These are phyloP conservation scores for Crithidia bombi DNA, from an alignment of 208 protist genomes.

Conservation along the genomic window DNA sequence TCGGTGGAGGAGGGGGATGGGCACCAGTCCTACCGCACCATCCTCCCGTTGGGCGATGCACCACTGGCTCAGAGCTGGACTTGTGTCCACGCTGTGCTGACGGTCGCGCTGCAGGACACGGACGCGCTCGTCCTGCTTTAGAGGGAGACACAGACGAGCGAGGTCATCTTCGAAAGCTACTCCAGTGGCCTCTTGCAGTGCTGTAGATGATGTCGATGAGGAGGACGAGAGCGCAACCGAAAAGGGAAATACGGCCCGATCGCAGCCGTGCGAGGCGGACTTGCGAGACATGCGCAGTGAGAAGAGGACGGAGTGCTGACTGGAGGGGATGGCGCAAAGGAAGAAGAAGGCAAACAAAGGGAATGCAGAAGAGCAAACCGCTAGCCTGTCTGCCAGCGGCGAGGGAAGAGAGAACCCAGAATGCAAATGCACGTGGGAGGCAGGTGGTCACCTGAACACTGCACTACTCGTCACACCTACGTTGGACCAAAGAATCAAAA, in stretches of 20 bases:
- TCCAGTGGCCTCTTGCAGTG: background rate
- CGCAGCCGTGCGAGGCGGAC: slow-evolving; percentile 5
- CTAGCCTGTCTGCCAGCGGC: too few relatives aligned
- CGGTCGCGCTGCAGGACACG: slow-evolving; percentile 45
- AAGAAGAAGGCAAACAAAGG: too few relatives aligned
- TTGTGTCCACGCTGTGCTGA: background rate
- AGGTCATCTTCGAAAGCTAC: background rate
- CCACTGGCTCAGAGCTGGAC: slow-evolving; percentile 27
- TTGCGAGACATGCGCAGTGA: slow-evolving; percentile 3
- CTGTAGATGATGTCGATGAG: background rate
- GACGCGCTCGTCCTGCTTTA: slow-evolving; percentile 27
- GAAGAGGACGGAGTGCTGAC: too few relatives aligned
- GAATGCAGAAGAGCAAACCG: too few relatives aligned
- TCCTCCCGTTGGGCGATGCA: slow-evolving; percentile 53
- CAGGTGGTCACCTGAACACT: too few relatives aligned
- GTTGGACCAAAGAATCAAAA: too few relatives aligned
- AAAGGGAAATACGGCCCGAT: slow-evolving; percentile 45
- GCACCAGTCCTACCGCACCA: slow-evolving; percentile 44
- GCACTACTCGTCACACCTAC: too few relatives aligned
- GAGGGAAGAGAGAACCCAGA: too few relatives aligned
- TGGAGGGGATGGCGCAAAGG: too few relatives aligned
- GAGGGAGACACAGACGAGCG: slow-evolving; percentile 33
- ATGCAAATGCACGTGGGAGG: too few relatives aligned
- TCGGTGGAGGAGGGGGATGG: slow-evolving; percentile 26
- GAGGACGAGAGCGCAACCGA: slow-evolving; percentile 11